phyloP scores from a whole-genome alignment of 441 rosid genomes.

The Hura crepitans region DNA sequence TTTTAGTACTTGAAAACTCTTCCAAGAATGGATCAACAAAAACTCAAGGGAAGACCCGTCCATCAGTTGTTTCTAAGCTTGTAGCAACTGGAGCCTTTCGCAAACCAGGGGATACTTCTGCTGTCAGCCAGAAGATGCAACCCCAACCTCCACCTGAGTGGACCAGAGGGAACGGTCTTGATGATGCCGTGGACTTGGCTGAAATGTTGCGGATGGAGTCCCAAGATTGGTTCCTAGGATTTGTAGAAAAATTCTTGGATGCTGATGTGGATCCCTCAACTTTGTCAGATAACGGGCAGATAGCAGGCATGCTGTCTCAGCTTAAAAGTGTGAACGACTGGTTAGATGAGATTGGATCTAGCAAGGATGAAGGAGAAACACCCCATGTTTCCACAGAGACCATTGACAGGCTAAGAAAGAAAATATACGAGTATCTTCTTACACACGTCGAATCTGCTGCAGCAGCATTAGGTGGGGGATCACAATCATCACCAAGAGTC shows the following conservation, averaged over 20 bases:
- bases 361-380: conserved; percentile 50
- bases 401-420: conserved; percentile 69
- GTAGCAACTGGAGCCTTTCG: conserved; percentile 66
- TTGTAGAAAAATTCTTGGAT: conserved; percentile 81
- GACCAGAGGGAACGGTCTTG: conserved; percentile 65
- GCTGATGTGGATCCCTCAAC: conserved; percentile 56
- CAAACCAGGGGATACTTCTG: conserved; percentile 45
- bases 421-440: conserved; percentile 88
- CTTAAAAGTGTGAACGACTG: conserved; percentile 88
- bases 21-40: conserved; percentile 45
- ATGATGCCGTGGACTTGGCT: conserved; percentile 69
- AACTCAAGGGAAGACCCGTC: conserved; percentile 46
- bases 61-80: conserved; percentile 60
- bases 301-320: conserved; percentile 83
- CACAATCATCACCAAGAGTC: conserved; percentile 45
- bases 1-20: conserved; percentile 56
- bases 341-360: conserved; percentile 66
- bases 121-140: conserved; percentile 38
- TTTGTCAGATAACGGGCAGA: conserved; percentile 68
- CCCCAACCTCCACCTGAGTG: conserved; percentile 61
- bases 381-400: conserved; percentile 60
- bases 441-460: conserved; percentile 98
- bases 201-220: conserved; percentile 67
- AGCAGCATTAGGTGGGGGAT: conserved; percentile 78
- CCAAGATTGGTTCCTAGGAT: conserved; percentile 89